Conservation (phyloP, 2,329 filamentous ascomycete genomes). For the Orbilia quercus region DNA sequence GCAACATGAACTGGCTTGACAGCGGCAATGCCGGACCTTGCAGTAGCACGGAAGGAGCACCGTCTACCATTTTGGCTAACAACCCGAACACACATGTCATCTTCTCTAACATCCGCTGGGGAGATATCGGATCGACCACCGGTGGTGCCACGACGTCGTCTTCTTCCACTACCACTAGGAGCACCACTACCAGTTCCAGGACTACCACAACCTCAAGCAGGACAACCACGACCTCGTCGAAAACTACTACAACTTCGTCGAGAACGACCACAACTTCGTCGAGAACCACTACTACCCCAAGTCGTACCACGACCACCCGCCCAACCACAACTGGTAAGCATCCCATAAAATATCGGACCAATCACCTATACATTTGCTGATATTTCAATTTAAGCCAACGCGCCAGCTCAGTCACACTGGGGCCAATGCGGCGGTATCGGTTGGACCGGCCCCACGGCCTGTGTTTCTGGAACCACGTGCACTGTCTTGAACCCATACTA, state of each 20-base stretch:
- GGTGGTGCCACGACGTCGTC: background rate
- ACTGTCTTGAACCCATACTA: conserved; percentile 57
- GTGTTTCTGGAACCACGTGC: conserved; percentile 55
- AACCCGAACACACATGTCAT: conserved; percentile 67
- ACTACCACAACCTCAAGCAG: conserved; percentile 6
- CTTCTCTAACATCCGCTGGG: conserved; percentile 71
- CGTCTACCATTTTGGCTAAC: conserved; percentile 65
- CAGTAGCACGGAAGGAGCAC: conserved; percentile 68
- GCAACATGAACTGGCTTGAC: conserved; percentile 72
- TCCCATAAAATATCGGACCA: background rate
- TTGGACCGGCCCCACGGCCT: conserved; percentile 56
- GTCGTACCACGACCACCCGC: background rate
- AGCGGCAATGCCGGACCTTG: conserved; percentile 68
- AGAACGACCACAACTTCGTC: background rate
- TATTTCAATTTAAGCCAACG: conserved; percentile 7
- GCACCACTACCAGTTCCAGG: conserved; percentile 3
- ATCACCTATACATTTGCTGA: background rate
- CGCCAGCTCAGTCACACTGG: conserved; percentile 29
- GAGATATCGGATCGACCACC: conserved; percentile 70
- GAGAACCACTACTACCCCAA: conserved; percentile 5
- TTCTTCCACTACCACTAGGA: conserved; percentile 4
- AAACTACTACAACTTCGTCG: conserved; percentile 17
- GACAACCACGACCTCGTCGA: conserved; percentile 9
- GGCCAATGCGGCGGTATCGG: conserved; percentile 51
- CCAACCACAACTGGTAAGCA: conserved; percentile 12